A percentile compares a stretch with the other conserved stretches of the same genome.
Evolutionary conservation across 2,329 filamentous ascomycete genomes (phyloP).

Genomic region (Monosporascus sp.): DNA sequence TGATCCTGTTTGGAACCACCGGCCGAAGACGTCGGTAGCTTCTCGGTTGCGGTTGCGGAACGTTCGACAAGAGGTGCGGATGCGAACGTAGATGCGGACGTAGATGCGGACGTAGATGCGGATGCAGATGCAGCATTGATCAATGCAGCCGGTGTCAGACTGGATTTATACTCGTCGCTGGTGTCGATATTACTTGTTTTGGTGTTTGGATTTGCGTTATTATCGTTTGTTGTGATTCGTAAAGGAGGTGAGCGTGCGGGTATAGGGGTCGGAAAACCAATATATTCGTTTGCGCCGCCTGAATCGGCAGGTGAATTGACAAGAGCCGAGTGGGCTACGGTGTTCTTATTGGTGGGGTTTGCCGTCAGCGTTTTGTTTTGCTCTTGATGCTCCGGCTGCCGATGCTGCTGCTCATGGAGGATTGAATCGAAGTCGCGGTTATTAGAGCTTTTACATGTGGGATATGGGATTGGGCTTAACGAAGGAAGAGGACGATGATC

Average conservation of each 20-base stretch:
- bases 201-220: not conserved
- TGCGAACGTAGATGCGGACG: no score
- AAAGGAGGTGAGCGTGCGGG: not conserved
- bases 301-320: not conserved
- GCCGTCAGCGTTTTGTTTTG: not conserved
- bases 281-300: not conserved
- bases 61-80: constrained; percentile 2
- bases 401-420: not conserved
- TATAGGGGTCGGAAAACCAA: not conserved
- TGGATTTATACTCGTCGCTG: not conserved
- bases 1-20: constrained; percentile 9
- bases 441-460: not conserved
- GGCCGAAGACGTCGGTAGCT: constrained; percentile 10
- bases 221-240: not conserved
- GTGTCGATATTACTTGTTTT: not conserved
- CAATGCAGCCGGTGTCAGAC: not conserved
- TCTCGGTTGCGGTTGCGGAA: constrained; percentile 3
- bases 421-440: not conserved
- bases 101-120: constrained; percentile 6
- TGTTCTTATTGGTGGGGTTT: not conserved
- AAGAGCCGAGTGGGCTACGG: not conserved
- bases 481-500: not conserved
- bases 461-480: not conserved
- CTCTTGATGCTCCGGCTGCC: not conserved
- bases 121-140: constrained; percentile 2